These are phyloP conservation scores for Alternaria hordeiaustralica DNA, from an alignment of 2,329 filamentous ascomycete species.

Conservation along the genomic window DNA sequence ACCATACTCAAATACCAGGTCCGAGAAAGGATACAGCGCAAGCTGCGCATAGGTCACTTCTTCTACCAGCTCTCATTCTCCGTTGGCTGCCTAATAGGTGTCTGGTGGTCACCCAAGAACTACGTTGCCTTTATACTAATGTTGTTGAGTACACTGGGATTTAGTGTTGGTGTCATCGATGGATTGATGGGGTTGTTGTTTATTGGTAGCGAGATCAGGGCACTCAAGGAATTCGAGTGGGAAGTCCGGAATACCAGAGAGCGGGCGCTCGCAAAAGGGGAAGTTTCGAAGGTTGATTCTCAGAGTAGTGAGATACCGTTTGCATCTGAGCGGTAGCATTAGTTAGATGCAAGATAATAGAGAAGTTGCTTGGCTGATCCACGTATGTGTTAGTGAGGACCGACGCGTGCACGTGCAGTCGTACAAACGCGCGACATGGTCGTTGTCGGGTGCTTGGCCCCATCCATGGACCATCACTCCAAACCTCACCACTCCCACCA, in stretches of 20 bases:
- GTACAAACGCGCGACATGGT: constrained; percentile 11
- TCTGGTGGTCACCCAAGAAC: constrained; percentile 83
- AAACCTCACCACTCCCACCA: constrained; percentile 14
- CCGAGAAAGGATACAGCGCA: constrained; percentile 75
- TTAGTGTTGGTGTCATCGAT: constrained; percentile 79
- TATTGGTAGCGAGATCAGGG: constrained; percentile 80
- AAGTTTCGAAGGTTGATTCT: constrained; percentile 2
- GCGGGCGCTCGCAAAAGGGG: constrained; percentile 28
- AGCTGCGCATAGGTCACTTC: constrained; percentile 77
- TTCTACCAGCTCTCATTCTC: constrained; percentile 69
- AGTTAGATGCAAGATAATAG: neutral
- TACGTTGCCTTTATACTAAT: constrained; percentile 82
- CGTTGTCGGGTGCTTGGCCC: constrained; percentile 7
- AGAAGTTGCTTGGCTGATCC: neutral
- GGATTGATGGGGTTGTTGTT: constrained; percentile 88
- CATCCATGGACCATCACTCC: constrained; percentile 4
- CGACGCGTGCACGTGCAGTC: constrained; percentile 24
- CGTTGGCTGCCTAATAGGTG: constrained; percentile 76
- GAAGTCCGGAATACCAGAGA: constrained; percentile 65
- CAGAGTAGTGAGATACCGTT: neutral
- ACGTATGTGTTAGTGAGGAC: neutral
- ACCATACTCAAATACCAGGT: constrained; percentile 71
- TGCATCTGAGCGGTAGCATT: neutral
- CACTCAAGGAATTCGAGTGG: constrained; percentile 90
- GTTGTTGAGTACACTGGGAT: constrained; percentile 76